phyloP scores from a whole-genome alignment of 179 eudicot species.

The Pouteria campechiana region DNA sequence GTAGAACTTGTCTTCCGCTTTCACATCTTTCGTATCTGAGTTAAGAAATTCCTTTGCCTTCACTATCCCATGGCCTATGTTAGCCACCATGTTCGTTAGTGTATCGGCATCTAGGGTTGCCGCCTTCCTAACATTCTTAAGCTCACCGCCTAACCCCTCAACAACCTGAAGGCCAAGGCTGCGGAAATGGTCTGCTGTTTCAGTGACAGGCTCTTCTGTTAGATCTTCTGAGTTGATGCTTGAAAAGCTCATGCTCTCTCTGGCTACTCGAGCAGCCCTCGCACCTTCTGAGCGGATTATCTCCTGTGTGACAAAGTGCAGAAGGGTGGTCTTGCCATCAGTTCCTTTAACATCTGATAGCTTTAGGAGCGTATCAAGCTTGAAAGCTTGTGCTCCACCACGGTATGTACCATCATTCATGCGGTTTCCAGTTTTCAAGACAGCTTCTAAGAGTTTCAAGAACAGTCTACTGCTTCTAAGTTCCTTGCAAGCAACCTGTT shows the following conservation, averaged over 20 bases:
- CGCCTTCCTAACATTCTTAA: constrained; percentile 61
- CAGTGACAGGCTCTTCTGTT: constrained; percentile 25
- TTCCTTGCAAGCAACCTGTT: constrained; percentile 76
- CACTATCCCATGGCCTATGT: constrained; percentile 32
- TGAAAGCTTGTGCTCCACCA: constrained; percentile 88
- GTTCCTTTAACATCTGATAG: constrained; percentile 72
- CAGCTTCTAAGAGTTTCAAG: constrained; percentile 81
- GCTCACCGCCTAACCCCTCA: constrained; percentile 47
- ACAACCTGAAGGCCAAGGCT: constrained; percentile 64
- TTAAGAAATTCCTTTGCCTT: constrained; percentile 48
- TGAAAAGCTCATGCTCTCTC: constrained; percentile 33
- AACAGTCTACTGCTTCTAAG: constrained; percentile 62
- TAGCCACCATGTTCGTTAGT: constrained; percentile 48
- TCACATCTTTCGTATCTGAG: constrained; percentile 31
- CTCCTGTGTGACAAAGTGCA: constrained; percentile 81
- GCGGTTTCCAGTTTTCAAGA: constrained; percentile 81
- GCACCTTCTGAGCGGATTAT: constrained; percentile 82
- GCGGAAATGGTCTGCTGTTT: constrained; percentile 53
- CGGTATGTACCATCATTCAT: constrained; percentile 88
- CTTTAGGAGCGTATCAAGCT: constrained; percentile 74
- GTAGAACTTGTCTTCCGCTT: constrained; percentile 39
- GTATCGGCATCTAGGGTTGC: constrained; percentile 53
- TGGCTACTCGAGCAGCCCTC: constrained; percentile 48
- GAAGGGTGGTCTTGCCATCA: constrained; percentile 77
- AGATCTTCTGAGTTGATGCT: constrained; percentile 60